Evolutionary conservation across 352 stramenopile species (phyloP).

Genomic region (Globisporangium rhizosaccharum): DNA sequence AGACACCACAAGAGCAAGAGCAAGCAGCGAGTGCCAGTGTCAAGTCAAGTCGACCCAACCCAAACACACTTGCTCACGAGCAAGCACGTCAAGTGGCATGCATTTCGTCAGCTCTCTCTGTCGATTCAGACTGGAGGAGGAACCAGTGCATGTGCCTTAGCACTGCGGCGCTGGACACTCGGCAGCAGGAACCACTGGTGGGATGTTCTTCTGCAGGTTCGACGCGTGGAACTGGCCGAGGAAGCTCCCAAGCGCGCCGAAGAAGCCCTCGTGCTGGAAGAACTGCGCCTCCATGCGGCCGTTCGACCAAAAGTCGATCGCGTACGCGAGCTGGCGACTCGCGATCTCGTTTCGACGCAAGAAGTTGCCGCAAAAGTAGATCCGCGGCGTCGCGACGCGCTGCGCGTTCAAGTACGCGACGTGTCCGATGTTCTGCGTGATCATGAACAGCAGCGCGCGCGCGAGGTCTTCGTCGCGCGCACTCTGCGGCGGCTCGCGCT

Average conservation of each 20-base stretch:
- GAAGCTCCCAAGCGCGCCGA: conserved; percentile 95
- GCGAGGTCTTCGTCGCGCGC: conserved; percentile 92
- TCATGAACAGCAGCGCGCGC: conserved; percentile 95
- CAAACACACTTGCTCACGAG: no score
- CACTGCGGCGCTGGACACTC: background rate
- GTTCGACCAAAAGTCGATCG: conserved; percentile 97
- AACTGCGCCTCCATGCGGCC: conserved; percentile 89
- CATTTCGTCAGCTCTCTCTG: no score
- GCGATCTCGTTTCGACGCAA: conserved; percentile 94
- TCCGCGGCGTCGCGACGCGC: conserved; percentile 87
- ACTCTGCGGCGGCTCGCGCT: conserved; percentile 8
- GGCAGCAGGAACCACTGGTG: background rate
- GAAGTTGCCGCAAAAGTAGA: conserved; percentile 97
- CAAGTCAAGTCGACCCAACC: no score
- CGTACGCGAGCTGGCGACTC: conserved; percentile 83
- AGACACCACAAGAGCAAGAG: no score
- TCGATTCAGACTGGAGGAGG: no score
- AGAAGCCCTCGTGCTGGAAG: conserved; percentile 96
- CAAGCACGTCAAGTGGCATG: no score
- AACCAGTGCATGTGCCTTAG: background rate
- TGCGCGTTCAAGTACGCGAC: conserved; percentile 95
- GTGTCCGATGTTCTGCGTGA: conserved; percentile 97
- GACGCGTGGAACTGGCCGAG: conserved; percentile 35
- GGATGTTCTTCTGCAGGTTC: conserved; percentile 17
- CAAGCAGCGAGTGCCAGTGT: no score